These are phyloP conservation scores for Monosporozyma servazzii DNA, from an alignment of 805 yeast genomes.

Conservation along the genomic window DNA sequence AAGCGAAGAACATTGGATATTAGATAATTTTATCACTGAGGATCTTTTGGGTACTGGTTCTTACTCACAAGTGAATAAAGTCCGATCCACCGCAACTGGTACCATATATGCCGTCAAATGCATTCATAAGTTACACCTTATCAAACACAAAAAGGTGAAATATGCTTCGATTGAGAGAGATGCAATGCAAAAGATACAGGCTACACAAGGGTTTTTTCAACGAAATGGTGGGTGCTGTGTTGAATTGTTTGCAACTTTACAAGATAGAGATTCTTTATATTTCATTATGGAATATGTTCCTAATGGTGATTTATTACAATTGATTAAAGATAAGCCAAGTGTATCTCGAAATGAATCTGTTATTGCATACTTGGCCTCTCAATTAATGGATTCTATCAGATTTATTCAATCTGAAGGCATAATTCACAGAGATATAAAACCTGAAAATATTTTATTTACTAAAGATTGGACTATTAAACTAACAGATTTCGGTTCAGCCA, in stretches of 20 bases:
- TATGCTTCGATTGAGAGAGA: slow-evolving; percentile 78
- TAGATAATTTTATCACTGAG: slow-evolving; percentile 72
- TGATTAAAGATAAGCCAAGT: slow-evolving; percentile 45
- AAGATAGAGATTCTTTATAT: slow-evolving; percentile 62
- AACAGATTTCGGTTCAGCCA: slow-evolving; percentile 95
- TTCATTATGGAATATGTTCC: slow-evolving; percentile 73
- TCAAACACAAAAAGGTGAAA: slow-evolving; percentile 73
- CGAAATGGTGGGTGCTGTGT: slow-evolving; percentile 29
- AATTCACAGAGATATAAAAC: slow-evolving; percentile 1
- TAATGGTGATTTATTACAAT: slow-evolving; percentile 61
- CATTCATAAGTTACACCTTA: slow-evolving; percentile 65
- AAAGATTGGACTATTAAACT: slow-evolving; percentile 83
- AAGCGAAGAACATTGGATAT: neutral
- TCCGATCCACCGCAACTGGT: slow-evolving; percentile 62
- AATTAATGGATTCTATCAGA: slow-evolving; percentile 74
- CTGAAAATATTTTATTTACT: slow-evolving; percentile 38
- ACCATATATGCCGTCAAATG: slow-evolving; percentile 73
- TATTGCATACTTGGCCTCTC: slow-evolving; percentile 59
- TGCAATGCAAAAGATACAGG: slow-evolving; percentile 59
- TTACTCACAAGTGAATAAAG: slow-evolving; percentile 83
- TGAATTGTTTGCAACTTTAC: slow-evolving; percentile 67
- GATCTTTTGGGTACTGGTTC: slow-evolving; percentile 90
- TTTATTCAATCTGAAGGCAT: slow-evolving; percentile 78
- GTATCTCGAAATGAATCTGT: slow-evolving; percentile 66
- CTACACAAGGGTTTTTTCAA: slow-evolving; percentile 39